phyloP scores from a whole-genome alignment of 2,329 filamentous ascomycete species.

The Calonectria naviculata region DNA sequence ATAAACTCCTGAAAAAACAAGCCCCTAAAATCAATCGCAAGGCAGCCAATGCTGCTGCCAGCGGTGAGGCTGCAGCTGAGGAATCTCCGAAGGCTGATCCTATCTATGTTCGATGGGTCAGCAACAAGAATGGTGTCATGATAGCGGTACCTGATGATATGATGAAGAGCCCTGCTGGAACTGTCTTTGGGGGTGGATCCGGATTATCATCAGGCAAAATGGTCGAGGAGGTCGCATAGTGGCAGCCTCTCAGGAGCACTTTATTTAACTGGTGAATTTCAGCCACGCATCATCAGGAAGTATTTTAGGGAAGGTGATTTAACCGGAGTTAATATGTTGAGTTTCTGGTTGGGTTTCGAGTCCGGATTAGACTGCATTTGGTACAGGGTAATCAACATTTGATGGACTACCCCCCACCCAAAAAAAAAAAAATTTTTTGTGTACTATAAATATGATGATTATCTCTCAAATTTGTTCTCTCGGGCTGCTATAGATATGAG shows the following conservation, averaged over 20 bases:
- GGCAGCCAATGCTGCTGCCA: slow-evolving; percentile 52
- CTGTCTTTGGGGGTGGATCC: slow-evolving; percentile 59
- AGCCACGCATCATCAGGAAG: background rate
- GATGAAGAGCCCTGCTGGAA: slow-evolving; percentile 70
- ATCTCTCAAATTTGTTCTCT: too few relatives aligned
- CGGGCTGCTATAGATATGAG: too few relatives aligned
- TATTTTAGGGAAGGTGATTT: background rate
- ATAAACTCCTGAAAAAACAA: slow-evolving; percentile 88
- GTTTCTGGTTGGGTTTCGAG: background rate
- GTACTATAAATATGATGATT: too few relatives aligned
- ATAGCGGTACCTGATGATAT: slow-evolving; percentile 77
- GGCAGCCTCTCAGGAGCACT: too few relatives aligned
- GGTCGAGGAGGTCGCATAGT: slow-evolving; percentile 64
- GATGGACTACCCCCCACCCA: too few relatives aligned
- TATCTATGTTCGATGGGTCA: slow-evolving; percentile 77
- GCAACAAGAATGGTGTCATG: slow-evolving; percentile 70
- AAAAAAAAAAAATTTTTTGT: too few relatives aligned
- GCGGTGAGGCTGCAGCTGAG: slow-evolving; percentile 51
- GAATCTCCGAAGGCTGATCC: slow-evolving; percentile 62
- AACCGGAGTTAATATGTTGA: background rate
- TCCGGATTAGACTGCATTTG: background rate
- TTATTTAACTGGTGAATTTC: background rate
- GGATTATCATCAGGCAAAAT: slow-evolving; percentile 56
- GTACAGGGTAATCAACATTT: background rate
- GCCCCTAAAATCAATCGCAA: slow-evolving; percentile 78